Conservation (phyloP, 768 basidiomycete genomes). For the Agrocybe chaxingu region DNA sequence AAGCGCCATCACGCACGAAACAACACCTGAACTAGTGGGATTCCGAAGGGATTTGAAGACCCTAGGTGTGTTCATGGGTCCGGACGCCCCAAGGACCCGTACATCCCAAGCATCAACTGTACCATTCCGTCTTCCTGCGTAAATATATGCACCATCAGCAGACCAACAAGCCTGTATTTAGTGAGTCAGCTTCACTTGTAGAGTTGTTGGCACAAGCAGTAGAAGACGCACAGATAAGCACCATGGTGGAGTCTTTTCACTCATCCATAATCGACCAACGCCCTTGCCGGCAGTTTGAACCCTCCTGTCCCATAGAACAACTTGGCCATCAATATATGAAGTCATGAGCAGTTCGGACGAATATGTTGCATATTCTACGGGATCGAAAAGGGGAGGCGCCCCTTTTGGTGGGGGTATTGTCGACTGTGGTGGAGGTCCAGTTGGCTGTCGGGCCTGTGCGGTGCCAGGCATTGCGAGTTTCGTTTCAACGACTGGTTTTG, state of each 20-base stretch:
- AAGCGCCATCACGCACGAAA: constrained; percentile 88
- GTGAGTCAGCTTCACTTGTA: constrained; percentile 1
- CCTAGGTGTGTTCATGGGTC: constrained; percentile 64
- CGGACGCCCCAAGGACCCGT: constrained; percentile 68
- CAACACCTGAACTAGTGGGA: constrained; percentile 84
- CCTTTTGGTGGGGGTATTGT: constrained; percentile 63
- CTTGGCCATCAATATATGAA: constrained; percentile 87
- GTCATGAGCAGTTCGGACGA: constrained; percentile 87
- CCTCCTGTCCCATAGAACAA: constrained; percentile 88
- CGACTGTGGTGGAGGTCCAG: constrained; percentile 15
- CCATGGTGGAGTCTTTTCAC: constrained; percentile 93
- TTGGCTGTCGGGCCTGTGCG: constrained; percentile 9
- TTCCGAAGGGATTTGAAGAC: constrained; percentile 82
- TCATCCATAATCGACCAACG: constrained; percentile 83
- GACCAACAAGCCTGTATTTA: constrained; percentile 87
- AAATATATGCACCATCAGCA: constrained; percentile 80
- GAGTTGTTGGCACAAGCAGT: not conserved
- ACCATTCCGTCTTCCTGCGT: constrained; percentile 88
- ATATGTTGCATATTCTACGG: constrained; percentile 54
- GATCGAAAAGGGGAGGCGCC: constrained; percentile 71
- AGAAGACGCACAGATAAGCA: constrained; percentile 77
- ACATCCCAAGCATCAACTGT: constrained; percentile 95
- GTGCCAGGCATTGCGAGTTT: constrained; percentile 21
- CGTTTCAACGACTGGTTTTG: constrained; percentile 13
- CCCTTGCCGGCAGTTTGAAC: constrained; percentile 61